Evolutionary conservation across 192 early-diverging fungal species (phyloP), one percentile per base, ranked within the genome.

Genomic region (Glomus cerebriforme): DNA sequence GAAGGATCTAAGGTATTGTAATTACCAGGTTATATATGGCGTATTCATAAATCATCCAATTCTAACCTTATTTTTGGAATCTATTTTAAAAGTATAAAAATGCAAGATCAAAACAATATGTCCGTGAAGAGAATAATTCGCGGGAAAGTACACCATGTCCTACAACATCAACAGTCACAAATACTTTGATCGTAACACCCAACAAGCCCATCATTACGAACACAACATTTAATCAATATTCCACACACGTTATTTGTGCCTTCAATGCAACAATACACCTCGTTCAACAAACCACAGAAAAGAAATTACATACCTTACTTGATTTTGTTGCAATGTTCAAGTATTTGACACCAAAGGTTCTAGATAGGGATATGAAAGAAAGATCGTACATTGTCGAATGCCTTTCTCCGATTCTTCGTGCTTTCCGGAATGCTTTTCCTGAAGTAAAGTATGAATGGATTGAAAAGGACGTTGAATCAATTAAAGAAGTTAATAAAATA

Each of bases 371-470:
- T 62, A 75, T 75, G 58, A 1, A 2, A 34, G 58, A 75, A 75
- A 59, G 31, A 13, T 75, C 58, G 8, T 75, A 75, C 15, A 75
- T 62, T 62, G 59, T 59, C 31, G 58, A 75, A 62, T 59, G 27
- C 59, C 73, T 75, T 59, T 75, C 73, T 0, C 58, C 59, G 2
- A 75, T 75, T 4, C 59, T 62, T 26, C 34, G 27, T 6, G 8
- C 73, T 60, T 75, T 75, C 22, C 8, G 59, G 7, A 75, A 75
- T 60, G 73, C 73, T 7, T 75, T 75, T 75, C 58, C 73, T 60
- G 32, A 75, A 37, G 26, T 75, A 7, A 75, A 35, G 19, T 75
- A 75, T 35, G 59, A 62, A 3, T 75, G 34, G 73, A 62, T 75
- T 35, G 59, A 75, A 37, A 75, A 63, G 32, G 58, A 75, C 7